Conservation (phyloP, 177 flowering plant species). For the Vitis hybrid region DNA sequence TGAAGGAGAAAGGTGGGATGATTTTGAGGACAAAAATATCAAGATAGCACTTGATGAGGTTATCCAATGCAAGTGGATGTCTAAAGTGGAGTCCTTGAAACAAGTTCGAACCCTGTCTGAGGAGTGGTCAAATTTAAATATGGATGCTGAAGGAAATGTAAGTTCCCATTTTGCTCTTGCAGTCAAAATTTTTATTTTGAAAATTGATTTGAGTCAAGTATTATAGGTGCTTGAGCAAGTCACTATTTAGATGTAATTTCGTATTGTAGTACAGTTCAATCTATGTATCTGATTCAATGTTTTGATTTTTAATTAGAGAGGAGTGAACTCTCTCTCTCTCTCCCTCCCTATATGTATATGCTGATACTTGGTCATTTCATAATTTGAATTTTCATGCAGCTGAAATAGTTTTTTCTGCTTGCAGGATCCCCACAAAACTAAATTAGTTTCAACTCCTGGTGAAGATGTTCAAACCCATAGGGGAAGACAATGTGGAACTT, state of each 20-base stretch:
- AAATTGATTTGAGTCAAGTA: too few relatives aligned
- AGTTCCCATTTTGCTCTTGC: not conserved
- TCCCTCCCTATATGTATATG: too few relatives aligned
- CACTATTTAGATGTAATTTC: too few relatives aligned
- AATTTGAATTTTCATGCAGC: not conserved
- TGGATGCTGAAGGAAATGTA: constrained; percentile 19
- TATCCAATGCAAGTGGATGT: constrained; percentile 43
- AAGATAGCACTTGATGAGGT: constrained; percentile 65
- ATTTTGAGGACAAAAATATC: constrained; percentile 59
- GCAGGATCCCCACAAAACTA: constrained; percentile 31
- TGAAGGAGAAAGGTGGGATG: constrained; percentile 60
- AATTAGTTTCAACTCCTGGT: constrained; percentile 10
- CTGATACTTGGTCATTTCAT: too few relatives aligned
- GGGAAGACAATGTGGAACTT: constrained; percentile 17
- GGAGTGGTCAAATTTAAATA: constrained; percentile 20
- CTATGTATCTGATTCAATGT: not conserved
- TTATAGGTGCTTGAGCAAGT: too few relatives aligned
- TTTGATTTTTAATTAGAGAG: not conserved
- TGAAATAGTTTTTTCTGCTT: constrained; percentile 2
- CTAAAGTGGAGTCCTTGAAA: constrained; percentile 43
- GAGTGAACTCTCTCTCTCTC: too few relatives aligned
- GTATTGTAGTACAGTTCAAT: too few relatives aligned
- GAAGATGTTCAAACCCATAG: constrained; percentile 21
- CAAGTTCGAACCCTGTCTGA: constrained; percentile 25
- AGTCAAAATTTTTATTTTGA: too few relatives aligned